Evolutionary conservation across 208 protist species (phyloP).

Genomic region (Endotrypanum monterogeii): DNA sequence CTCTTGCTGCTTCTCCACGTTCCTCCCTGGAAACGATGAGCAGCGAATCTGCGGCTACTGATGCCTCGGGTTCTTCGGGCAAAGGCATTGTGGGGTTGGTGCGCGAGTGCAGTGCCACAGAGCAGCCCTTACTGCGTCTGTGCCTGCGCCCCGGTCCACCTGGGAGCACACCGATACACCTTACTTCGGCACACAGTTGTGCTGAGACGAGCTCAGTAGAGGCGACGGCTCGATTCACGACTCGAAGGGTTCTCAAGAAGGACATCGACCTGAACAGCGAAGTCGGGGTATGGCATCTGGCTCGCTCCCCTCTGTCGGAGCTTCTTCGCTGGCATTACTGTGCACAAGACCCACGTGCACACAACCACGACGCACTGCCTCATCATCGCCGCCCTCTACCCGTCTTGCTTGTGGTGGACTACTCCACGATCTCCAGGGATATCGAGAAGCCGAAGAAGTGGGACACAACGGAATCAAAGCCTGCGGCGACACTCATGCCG

Average conservation of each 20-base stretch:
- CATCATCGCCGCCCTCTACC: constrained; percentile 56
- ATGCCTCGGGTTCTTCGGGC: neutral
- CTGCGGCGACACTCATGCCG: constrained; percentile 51
- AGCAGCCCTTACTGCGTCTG: constrained; percentile 21
- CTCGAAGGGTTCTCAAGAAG: constrained; percentile 44
- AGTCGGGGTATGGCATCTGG: constrained; percentile 54
- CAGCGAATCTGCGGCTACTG: neutral
- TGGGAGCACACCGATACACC: neutral
- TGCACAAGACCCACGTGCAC: constrained; percentile 78
- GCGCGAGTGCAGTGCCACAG: constrained; percentile 19
- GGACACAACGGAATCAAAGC: neutral
- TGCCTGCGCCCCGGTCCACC: constrained; percentile 6
- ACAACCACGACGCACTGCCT: constrained; percentile 69
- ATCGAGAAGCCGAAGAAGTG: neutral
- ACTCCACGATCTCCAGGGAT: constrained; percentile 32
- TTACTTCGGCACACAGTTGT: neutral
- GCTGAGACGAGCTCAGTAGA: neutral
- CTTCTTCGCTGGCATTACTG: constrained; percentile 83
- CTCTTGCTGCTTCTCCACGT: neutral
- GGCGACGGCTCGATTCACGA: neutral
- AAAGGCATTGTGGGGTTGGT: constrained; percentile 16
- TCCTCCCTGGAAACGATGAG: neutral
- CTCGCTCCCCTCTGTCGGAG: constrained; percentile 16
- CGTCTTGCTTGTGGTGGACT: constrained; percentile 70
- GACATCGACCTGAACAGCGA: constrained; percentile 63